Base-by-base conservation (phyloP, 2,329 filamentous ascomycete genomes). In the Diplocarpon rosae region DNA sequence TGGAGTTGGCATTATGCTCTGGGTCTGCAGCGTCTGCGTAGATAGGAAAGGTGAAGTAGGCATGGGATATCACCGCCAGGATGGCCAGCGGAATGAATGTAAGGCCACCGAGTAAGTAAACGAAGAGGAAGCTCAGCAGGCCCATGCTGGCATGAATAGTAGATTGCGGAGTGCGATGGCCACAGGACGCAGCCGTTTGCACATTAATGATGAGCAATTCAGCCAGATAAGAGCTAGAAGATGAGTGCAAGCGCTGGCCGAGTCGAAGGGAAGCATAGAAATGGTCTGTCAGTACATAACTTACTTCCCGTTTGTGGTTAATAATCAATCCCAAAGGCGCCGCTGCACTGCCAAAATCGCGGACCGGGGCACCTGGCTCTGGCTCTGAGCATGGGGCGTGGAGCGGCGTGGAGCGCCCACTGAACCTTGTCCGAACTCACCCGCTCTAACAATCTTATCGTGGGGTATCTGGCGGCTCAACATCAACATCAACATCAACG, bases 41-140 rank as follows among this genome's bases (percentile, higher is more conserved):
- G 54, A 67, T 56, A 37, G 84, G 83, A 42, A 86, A 72, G 11
- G 78, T 78, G 46, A 82, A 66, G 67, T 88, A 80, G 53, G 77
- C 77, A 62, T 88, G 77, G 29, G 78, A 61, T 42, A 89, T 60
- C 45, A 85, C 56, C 38, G 74, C 64, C 37, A 67, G 61, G 42
- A 89, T 51, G 48, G 88, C 57, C 3, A 94, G 69, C 27, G 89
- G 89, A 47, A 95, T 62, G 62, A 95, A 90, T 46, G 89, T 95
- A 60, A 95, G 63, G 58, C 89, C 90, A 65, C 89, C 89, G 47
- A 94, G 66, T 53, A 94, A 62, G 70, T 95, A 95, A 62, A 83
- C 74, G 59, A 83, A 64, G 53, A 93, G 37, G 35, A 46, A 47
- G 24, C 42, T 29, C 16, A 51, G 39, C 37, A 48, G 37, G 33